Evolutionary conservation across 2,329 filamentous ascomycete genomes (phyloP), one percentile per base, ranked within the genome.

Genomic region (Colletotrichum noveboracense): DNA sequence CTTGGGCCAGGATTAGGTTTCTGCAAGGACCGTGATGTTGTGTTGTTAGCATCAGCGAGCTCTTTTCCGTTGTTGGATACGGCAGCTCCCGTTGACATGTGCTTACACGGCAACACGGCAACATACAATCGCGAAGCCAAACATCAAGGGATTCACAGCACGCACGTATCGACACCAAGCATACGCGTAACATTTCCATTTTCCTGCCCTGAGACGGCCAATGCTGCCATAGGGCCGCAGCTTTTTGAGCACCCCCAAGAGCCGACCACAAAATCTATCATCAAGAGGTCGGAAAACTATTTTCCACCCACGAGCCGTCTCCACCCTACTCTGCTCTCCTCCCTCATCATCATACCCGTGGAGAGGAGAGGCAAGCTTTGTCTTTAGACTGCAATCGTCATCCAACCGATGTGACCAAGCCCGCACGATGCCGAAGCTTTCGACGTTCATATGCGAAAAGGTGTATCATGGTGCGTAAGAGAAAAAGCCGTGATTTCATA

Each of bases 121-220:
- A 65, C 32, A 43, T 26, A 36, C 38, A 38, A 48, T 26, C 18
- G 43, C 43, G 43, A 48, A 7, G 43, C 38, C 9, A 43, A 74
- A 69, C 76, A 80, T 26, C 16, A 13, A 34, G 48, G 16, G 12
- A 14, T 9, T n/a, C 70, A 60, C 32, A 32, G 43, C 32, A 66
- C 8, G 32, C 38, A 71, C 36, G 18, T 48, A 6, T 48, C 6
- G n/a, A 66, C 28, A 30, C 12, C 30, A 5, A 48, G 32, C 28
- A 55, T 78, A 69, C 69, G 64, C 77, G 72, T 71, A 78, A 75
- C 77, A 69, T 76, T 77, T 78, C 70, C 72, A 78, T 78, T 64
- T 77, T 70, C 66, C 75, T 78, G 75, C 72, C 72, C 67, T 76
- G 66, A 36, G 30, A 70, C 60, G 68, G 36, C 68, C 64, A 34